phyloP scores from a whole-genome alignment of 2,329 filamentous ascomycete genomes.

The Bipolaris bicolor region DNA sequence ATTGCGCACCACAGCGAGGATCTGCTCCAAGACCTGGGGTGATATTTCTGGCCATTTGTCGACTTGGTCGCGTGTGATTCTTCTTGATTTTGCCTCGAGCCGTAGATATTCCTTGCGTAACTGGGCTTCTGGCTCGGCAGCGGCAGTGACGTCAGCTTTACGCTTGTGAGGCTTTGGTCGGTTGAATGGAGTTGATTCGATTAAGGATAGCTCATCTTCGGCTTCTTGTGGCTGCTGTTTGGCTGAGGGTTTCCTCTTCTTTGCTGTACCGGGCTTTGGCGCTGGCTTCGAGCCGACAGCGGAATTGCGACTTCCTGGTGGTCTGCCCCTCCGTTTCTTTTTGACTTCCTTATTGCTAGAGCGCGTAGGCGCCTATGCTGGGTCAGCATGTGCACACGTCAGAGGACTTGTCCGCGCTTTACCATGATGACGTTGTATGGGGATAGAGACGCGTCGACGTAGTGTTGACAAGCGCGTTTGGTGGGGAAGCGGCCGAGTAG shows the following conservation, averaged over 20 bases:
- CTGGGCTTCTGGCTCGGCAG: slow-evolving; percentile 26
- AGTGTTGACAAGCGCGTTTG: slow-evolving; percentile 16
- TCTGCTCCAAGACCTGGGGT: slow-evolving; percentile 60
- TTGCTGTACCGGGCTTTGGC: slow-evolving; percentile 19
- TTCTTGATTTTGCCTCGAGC: slow-evolving; percentile 43
- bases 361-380: slow-evolving; percentile 33
- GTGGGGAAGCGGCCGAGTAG: slow-evolving; percentile 8
- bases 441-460: slow-evolving; percentile 22
- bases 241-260: slow-evolving; percentile 20
- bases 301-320: slow-evolving; percentile 32
- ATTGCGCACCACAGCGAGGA: slow-evolving; percentile 63
- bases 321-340: slow-evolving; percentile 34
- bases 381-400: slow-evolving; percentile 18
- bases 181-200: slow-evolving; percentile 2
- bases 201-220: slow-evolving; percentile 20
- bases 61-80: slow-evolving; percentile 47
- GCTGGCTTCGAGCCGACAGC: slow-evolving; percentile 18
- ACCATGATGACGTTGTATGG: slow-evolving; percentile 42
- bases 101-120: slow-evolving; percentile 38
- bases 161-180: slow-evolving; percentile 25
- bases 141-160: slow-evolving; percentile 33
- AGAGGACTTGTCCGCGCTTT: slow-evolving; percentile 9
- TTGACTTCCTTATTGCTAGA: slow-evolving; percentile 15
- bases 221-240: slow-evolving; percentile 17
- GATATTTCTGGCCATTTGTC: slow-evolving; percentile 63